phyloP scores from a whole-genome alignment of 108 stramenopile species.

The Nitzschia sp. region DNA sequence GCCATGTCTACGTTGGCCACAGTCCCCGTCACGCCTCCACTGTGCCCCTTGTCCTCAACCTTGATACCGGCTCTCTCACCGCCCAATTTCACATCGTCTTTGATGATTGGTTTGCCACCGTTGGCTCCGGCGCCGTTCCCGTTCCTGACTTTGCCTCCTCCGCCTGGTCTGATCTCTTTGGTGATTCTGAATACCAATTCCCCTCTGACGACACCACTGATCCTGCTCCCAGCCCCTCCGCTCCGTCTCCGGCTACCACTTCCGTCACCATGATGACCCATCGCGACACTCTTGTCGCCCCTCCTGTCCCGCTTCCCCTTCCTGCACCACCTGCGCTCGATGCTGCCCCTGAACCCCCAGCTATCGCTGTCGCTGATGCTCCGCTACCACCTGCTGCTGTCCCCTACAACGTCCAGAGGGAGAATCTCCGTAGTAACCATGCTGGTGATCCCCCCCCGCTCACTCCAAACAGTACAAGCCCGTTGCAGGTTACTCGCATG shows the following conservation, averaged over 20 bases:
- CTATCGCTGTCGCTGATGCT: not conserved
- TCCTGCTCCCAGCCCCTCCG: not conserved
- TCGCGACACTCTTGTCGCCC: not conserved
- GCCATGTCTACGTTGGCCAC: conserved; percentile 38
- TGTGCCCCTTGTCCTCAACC: conserved; percentile 36
- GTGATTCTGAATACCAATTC: conserved; percentile 15
- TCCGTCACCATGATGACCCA: not conserved
- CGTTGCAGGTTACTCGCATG: no score
- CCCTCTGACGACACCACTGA: conserved; percentile 20
- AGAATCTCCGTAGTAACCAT: not conserved
- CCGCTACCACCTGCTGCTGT: not conserved
- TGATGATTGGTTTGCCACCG: conserved; percentile 43
- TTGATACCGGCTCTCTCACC: conserved; percentile 28
- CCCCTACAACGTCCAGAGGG: not conserved
- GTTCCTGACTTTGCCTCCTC: not conserved
- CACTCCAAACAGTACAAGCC: no score
- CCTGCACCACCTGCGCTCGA: no score
- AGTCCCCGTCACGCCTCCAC: conserved; percentile 28
- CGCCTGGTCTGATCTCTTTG: conserved; percentile 14
- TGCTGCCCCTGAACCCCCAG: not conserved
- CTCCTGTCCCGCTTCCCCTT: not conserved
- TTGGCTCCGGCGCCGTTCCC: conserved; percentile 3
- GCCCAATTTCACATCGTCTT: conserved; percentile 52
- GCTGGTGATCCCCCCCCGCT: no score
- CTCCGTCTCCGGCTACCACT: no score